phyloP scores from a whole-genome alignment of 2,329 filamentous ascomycete species.

The Fusarium buharicum region DNA sequence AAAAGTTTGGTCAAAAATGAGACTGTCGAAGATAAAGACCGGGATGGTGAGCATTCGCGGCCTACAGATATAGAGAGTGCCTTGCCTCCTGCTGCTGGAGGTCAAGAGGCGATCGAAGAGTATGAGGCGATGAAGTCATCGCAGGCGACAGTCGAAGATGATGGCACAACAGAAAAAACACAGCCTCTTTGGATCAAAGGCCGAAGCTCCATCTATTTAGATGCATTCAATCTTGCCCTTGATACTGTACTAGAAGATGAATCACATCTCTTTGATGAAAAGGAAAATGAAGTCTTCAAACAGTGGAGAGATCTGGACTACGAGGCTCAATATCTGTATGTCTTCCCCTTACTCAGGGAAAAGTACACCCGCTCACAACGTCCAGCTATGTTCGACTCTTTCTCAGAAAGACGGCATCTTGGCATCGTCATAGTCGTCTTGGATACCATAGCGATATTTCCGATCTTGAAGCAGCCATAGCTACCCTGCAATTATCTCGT shows the following conservation, averaged over 20 bases:
- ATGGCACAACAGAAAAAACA: conserved; percentile 56
- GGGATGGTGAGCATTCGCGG: conserved; percentile 26
- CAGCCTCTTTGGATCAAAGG: conserved; percentile 72
- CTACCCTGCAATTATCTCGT: conserved; percentile 68
- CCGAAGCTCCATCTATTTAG: conserved; percentile 91
- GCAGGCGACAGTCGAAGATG: conserved; percentile 52
- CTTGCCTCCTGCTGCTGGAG: conserved; percentile 73
- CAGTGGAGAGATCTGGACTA: conserved; percentile 80
- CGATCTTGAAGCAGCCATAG: conserved; percentile 74
- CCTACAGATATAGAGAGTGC: conserved; percentile 60
- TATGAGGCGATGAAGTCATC: conserved; percentile 78
- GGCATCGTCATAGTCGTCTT: conserved; percentile 84
- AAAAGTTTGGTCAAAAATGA: conserved; percentile 26
- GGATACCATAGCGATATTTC: conserved; percentile 86
- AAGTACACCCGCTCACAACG: conserved; percentile 15
- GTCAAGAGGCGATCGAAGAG: conserved; percentile 78
- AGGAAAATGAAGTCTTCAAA: conserved; percentile 79
- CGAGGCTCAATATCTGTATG: conserved; percentile 89
- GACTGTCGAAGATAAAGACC: conserved; percentile 28
- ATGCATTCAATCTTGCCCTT: conserved; percentile 93
- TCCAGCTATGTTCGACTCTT: conserved; percentile 89
- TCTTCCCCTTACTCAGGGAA: conserved; percentile 9
- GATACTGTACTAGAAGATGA: conserved; percentile 92
- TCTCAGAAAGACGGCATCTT: conserved; percentile 87
- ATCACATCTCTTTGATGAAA: conserved; percentile 83